Base-by-base conservation (phyloP, 1,284 basidiomycete genomes). In the Cystobasidium sp. region DNA sequence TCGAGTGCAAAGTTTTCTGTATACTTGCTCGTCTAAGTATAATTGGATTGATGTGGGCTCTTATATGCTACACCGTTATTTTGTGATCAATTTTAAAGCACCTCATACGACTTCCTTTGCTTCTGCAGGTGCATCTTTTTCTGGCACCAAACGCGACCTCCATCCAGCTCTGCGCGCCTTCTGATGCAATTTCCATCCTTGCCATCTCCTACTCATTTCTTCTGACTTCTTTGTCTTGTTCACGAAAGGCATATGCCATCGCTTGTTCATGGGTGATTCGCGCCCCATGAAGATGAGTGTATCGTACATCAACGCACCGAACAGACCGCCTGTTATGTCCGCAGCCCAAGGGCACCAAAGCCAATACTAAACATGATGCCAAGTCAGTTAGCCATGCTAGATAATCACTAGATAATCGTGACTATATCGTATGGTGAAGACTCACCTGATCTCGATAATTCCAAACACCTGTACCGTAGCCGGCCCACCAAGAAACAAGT, bases 321-420 rank as follows among this genome's bases (percentile, higher is more conserved):
- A 76, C 4, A 81, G 59, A 31, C 79, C 83, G 10, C 83, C 83
- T 12, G 75, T 12, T 46, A 82, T 78, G 63, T 70, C 68, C 22
- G 68, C 68, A n/a, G 52, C 22, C 68, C 68, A 70, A 14, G 89
- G 87, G 77, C 88, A 88, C 91, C 91, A 92, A 16, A 91, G 75
- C 90, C 90, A 92, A 79, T 91, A 92, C 75, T 89, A 88, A 78
- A 84, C 85, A 74, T 86, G 83, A 77, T 83, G 86, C 39, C 83
- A 79, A 64, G 16, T n/a, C 20, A 69, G 24, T 43, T 22, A 59
- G 37, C 58, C 31, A 37, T 53, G 24, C 20, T 59, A 10, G 24
- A 6, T 9, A 37, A 14, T 20, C 16, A 3, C n/a, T 6, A 31
- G 24, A 47, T 24, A 43, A 68, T 18, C 8, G 44, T 22, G 22